Base-by-base conservation (phyloP, 768 basidiomycete species). In the Rhodosporidiobolus sp. region DNA sequence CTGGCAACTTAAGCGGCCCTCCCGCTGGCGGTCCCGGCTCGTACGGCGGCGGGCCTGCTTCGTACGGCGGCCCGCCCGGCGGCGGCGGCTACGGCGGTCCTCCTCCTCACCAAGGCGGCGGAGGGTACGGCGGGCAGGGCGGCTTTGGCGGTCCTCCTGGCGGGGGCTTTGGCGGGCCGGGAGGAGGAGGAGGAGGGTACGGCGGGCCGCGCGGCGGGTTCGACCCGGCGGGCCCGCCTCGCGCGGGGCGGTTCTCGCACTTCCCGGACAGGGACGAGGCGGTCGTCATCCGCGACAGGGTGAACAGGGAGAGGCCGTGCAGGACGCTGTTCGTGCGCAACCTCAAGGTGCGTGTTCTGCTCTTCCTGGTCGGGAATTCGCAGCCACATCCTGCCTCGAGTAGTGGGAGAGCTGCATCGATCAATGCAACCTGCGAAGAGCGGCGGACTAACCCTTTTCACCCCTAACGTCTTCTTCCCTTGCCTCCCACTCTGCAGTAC, bases 291-390 rank as follows among this genome's bases (percentile, higher is more conserved):
- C 92, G 93, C 85, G 91, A 94, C 80, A 89, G 95, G 73, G 90
- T 94, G 77, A 88, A 92, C 80, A 88, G 90, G 75, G 95, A 99
- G 84, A 86, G 93, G 77, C 93, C 93, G 2, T 97, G 96, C 82
- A 87, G 96, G 64, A 97, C 94, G 6, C 83, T 99, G 46, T 99
- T 99, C 80, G 94, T 98, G 76, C 88, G 96, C 77, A 99, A 99
- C 80, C 92, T 99, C 79, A 96, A 94, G 89, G 95, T 91, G 83
- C 89, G 92, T 64, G n/a, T n/a, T n/a, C 32, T 48, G 38, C 8
- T 43, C 38, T 43, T 43, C 38, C 14, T 14, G 8, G 14, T 35
- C 38, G 24, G 10, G 17, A 43, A 9, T 10, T 20, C 49, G 49
- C 26, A 20, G 35, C n/a, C 35, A 26, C 55, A 5, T 65, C 55